phyloP scores from a whole-genome alignment of 2,329 filamentous ascomycete genomes.

The Colletotrichum somersetense region DNA sequence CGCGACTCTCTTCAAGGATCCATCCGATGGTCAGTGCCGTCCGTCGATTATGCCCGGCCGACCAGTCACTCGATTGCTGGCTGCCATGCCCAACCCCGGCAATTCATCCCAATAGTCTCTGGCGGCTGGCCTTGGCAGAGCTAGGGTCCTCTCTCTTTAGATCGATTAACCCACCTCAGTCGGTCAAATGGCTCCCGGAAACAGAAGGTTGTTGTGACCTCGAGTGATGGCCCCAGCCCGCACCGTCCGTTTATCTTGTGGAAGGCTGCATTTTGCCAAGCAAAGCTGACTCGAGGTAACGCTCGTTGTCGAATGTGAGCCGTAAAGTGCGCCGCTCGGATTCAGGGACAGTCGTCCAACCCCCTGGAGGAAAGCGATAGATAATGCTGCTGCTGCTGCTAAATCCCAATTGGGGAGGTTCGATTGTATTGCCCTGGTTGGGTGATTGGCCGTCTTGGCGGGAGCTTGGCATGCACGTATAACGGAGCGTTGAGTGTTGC shows the following conservation, averaged over 20 bases:
- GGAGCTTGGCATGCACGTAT: conserved; percentile 30
- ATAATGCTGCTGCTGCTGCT: background rate
- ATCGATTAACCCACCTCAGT: conserved; percentile 4
- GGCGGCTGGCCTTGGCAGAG: conserved; percentile 3
- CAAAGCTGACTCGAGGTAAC: background rate
- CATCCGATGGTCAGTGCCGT: conserved; percentile 1
- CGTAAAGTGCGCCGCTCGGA: background rate
- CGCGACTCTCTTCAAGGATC: background rate
- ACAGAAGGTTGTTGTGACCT: conserved; percentile 19
- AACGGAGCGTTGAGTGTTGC: conserved; percentile 8
- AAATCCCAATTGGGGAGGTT: conserved; percentile 31
- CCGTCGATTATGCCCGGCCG: background rate
- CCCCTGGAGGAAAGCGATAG: background rate
- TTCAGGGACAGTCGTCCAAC: background rate
- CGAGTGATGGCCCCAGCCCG: background rate
- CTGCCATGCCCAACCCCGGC: conserved; percentile 11
- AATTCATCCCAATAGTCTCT: conserved; percentile 17
- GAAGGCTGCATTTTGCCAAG: background rate
- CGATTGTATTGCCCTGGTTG: conserved; percentile 26
- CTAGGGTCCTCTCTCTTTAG: background rate
- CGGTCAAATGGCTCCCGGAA: conserved; percentile 2
- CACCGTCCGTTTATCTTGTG: background rate
- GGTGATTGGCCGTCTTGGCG: conserved; percentile 27
- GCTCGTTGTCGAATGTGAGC: background rate
- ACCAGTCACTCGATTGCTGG: background rate